Base-by-base conservation (phyloP, 139 green algal species). In the Ettlia oleoabundans region DNA sequence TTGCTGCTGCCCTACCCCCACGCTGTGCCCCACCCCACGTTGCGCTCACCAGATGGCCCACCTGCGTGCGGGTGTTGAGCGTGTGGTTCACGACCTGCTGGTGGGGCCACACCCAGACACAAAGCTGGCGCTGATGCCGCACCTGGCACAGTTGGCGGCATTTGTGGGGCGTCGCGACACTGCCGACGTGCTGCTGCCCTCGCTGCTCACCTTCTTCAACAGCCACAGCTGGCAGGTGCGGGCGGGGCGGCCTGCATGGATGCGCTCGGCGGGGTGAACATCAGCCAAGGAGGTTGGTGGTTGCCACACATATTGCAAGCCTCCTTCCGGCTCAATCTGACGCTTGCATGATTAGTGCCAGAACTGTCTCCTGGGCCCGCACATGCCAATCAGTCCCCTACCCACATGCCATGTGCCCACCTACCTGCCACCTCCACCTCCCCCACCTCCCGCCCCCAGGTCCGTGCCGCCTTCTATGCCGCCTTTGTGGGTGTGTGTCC, bases 121-220 rank as follows among this genome's bases (percentile, higher is more conserved):
- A 4, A 93, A 93, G 79, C 86, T 91, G 28, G 91, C 89, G 13
- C 83, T 96, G 55, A 81, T 96, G 79, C 80, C 82, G 1, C 78
- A 88, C 35, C 35, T 92, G 43, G 47, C 41, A 3, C 41, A 38
- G 32, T 66, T 95, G 80, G 87, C 84, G 1, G 75, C 76, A 37
- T 86, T 89, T 32, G 86, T 93, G 22, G 89, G 89, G 19, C 64
- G 86, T 37, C 83, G 85, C n/a, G 88, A 92, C 47, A 92, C 86
- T 74, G 92, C 91, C 62, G 92, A 97, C 86, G 88, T 94, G 41
- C 87, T 99, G 65, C 91, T 99, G 76, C 95, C 96, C 37, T 88
- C 96, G 7, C 89, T 98, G 61, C 96, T 98, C 77, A 98, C 96
- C 1, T 97, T 98, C 79, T 89, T 99, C 66, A 99, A 99, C 85